A percentile compares a stretch with the other conserved stretches of the same genome.
Conservation (phyloP, 2,329 filamentous ascomycete genomes). For the Rhynchosporium graminicola region DNA sequence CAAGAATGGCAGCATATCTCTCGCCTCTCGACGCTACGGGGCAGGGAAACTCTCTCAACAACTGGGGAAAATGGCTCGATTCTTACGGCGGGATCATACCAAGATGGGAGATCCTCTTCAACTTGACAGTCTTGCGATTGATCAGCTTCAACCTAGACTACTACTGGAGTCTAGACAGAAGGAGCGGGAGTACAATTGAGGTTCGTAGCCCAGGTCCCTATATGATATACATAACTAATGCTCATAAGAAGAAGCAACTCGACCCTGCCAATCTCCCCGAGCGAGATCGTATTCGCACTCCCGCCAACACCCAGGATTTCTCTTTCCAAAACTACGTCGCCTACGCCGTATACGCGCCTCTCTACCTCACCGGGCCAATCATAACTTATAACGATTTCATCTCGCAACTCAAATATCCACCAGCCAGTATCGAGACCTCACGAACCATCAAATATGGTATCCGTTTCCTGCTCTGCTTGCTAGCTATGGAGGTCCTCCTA, state of each 20-base stretch:
- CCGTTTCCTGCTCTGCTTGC: constrained; percentile 76
- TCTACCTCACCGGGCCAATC: constrained; percentile 92
- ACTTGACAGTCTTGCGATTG: constrained; percentile 86
- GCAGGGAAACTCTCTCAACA: constrained; percentile 23
- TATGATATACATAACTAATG: constrained; percentile 54
- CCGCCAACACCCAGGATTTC: constrained; percentile 71
- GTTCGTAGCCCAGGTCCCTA: constrained; percentile 54
- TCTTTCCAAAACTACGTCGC: constrained; percentile 84
- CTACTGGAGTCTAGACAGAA: constrained; percentile 80
- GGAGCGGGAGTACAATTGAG: constrained; percentile 70
- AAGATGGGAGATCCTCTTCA: constrained; percentile 97
- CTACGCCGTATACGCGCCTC: constrained; percentile 86
- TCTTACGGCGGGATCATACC: constrained; percentile 78
- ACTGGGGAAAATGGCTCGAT: constrained; percentile 73
- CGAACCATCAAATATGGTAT: constrained; percentile 81
- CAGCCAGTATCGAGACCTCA: constrained; percentile 66
- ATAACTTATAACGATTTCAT: constrained; percentile 98
- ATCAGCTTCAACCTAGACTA: constrained; percentile 98
- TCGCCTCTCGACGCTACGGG: constrained; percentile 33
- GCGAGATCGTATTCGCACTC: constrained; percentile 76
- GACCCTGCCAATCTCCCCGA: constrained; percentile 87
- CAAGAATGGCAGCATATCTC: constrained; percentile 58
- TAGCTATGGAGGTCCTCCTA: constrained; percentile 87
- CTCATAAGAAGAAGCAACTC: constrained; percentile 92
- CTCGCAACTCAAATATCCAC: constrained; percentile 74